phyloP scores from a whole-genome alignment of 768 basidiomycete genomes.

The Kockovaella imperatae region DNA sequence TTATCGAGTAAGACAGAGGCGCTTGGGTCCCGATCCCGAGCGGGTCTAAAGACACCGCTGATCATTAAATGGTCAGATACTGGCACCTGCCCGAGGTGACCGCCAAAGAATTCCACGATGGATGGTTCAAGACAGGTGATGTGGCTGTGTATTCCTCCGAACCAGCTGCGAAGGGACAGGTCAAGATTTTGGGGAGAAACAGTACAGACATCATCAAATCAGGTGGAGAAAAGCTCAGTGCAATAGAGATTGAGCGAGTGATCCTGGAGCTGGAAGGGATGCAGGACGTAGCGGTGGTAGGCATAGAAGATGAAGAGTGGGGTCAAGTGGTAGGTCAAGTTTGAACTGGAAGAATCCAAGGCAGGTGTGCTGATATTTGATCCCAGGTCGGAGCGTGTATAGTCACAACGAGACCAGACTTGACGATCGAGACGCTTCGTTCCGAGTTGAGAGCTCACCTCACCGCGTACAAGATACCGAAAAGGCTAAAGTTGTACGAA shows the following conservation, averaged over 20 bases:
- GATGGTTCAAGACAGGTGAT: conserved; percentile 42
- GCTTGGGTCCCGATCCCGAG: neutral
- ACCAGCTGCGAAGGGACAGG: conserved; percentile 11
- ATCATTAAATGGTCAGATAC: conserved; percentile 11
- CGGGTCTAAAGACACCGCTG: too few relatives aligned
- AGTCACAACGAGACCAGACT: conserved; percentile 7
- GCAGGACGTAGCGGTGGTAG: conserved; percentile 36
- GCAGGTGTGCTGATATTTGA: neutral
- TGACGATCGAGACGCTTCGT: conserved; percentile 10
- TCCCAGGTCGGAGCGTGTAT: conserved; percentile 17
- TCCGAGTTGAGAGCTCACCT: conserved; percentile 13
- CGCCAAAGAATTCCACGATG: conserved; percentile 31
- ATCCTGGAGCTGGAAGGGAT: conserved; percentile 30
- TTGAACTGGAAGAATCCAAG: neutral
- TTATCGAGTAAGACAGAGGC: conserved; percentile 17
- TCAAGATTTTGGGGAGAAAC: conserved; percentile 26
- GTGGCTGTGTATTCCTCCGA: conserved; percentile 27
- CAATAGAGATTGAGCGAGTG: conserved; percentile 34
- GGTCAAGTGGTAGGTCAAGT: conserved; percentile 32
- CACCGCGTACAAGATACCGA: conserved; percentile 19
- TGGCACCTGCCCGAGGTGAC: conserved; percentile 26
- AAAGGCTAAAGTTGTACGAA: conserved; percentile 15
- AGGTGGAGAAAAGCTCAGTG: conserved; percentile 40
- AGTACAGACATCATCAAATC: conserved; percentile 34
- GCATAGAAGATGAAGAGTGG: conserved; percentile 33